Evolutionary conservation across 306 rosid genomes (phyloP).

Genomic region (Cajanus cajan): DNA sequence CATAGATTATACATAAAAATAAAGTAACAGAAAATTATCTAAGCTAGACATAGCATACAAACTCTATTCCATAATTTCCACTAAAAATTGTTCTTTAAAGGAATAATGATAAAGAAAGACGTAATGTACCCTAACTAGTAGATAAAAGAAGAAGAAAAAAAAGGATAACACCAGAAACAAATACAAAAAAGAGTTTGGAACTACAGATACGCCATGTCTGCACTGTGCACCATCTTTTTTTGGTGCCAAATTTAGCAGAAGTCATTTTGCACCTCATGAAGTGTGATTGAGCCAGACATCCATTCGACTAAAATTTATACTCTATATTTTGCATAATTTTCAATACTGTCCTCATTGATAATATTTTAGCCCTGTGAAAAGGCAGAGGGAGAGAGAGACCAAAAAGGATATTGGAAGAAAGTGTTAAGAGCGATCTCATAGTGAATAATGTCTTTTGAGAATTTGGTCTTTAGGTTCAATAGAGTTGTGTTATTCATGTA

Average conservation of each 20-base stretch:
- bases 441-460: neutral
- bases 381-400: neutral
- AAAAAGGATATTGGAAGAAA: neutral
- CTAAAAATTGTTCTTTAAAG: neutral
- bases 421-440: neutral
- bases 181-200: neutral
- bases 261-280: neutral
- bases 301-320: neutral
- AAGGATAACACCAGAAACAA: neutral
- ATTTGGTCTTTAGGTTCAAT: neutral
- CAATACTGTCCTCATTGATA: neutral
- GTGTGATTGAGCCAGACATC: neutral
- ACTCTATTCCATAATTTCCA: neutral
- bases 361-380: neutral
- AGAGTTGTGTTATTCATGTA: too few relatives aligned
- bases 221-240: neutral
- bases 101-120: neutral
- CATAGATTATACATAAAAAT: neutral
- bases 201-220: neutral
- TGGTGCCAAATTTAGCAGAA: neutral
- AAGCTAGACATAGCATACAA: neutral
- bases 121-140: neutral
- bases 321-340: neutral
- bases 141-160: neutral
- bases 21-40: neutral